A percentile compares a stretch with the other conserved stretches of the same genome.
phyloP scores from a whole-genome alignment of 1,139 yeast species.

The Blastobotrys buckinghamii region DNA sequence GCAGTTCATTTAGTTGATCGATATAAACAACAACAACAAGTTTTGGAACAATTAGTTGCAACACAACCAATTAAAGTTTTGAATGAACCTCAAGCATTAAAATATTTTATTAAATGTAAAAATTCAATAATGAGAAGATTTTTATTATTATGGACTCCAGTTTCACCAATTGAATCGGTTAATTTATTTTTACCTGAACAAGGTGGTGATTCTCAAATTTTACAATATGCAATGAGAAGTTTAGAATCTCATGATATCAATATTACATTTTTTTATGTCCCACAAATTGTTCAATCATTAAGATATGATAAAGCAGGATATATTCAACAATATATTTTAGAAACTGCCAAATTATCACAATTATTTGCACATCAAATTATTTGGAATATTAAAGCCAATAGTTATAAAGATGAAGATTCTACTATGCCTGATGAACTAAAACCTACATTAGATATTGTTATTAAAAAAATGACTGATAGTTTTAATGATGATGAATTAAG shows the following conservation, averaged over 20 bases:
- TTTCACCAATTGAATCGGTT: conserved; percentile 81
- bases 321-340: conserved; percentile 81
- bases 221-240: conserved; percentile 89
- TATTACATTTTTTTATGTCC: conserved; percentile 91
- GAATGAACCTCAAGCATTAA: conserved; percentile 59
- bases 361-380: conserved; percentile 95
- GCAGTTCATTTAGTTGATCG: conserved; percentile 70
- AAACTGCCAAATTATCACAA: conserved; percentile 86
- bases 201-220: conserved; percentile 57
- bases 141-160: conserved; percentile 67
- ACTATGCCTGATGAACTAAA: conserved; percentile 74
- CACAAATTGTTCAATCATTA: conserved; percentile 91
- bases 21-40: conserved; percentile 31
- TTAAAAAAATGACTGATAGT: conserved; percentile 55
- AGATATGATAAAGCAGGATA: conserved; percentile 80
- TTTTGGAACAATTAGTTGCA: conserved; percentile 44
- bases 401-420: conserved; percentile 79
- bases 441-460: conserved; percentile 74
- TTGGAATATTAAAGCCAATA: conserved; percentile 96
- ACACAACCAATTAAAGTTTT: conserved; percentile 59
- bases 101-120: conserved; percentile 30
- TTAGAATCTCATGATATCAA: conserved; percentile 84
- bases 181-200: conserved; percentile 76
- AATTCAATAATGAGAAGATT: conserved; percentile 24
- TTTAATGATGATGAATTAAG: conserved; percentile 56